Evolutionary conservation across 306 rosid species (phyloP).

Genomic region (Prunus salicina): DNA sequence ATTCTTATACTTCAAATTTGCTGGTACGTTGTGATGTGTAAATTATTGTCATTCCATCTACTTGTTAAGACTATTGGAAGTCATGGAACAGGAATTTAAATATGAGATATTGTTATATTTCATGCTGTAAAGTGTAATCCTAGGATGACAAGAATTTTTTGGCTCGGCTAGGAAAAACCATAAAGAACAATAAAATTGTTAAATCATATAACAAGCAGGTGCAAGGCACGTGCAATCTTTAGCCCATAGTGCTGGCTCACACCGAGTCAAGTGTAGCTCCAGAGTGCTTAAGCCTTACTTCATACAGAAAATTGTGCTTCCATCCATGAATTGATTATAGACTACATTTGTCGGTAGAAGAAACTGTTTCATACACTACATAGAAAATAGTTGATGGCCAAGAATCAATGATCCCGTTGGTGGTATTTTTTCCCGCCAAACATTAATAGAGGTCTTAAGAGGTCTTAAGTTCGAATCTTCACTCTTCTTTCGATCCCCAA

Average conservation of each 20-base stretch:
- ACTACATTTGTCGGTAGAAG: background rate
- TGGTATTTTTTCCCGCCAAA: background rate
- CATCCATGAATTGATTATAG: background rate
- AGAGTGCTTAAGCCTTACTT: background rate
- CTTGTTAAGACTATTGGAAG: slow-evolving; percentile 3
- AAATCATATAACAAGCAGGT: background rate
- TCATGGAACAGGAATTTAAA: background rate
- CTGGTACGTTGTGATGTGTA: slow-evolving; percentile 16
- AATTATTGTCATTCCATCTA: background rate
- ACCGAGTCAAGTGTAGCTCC: background rate
- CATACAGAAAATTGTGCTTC: background rate
- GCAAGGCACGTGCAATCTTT: background rate
- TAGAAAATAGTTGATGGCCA: background rate
- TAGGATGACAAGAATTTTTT: background rate
- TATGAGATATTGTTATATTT: background rate
- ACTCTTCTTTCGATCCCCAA: background rate
- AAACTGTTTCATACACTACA: too few relatives aligned
- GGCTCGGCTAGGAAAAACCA: background rate
- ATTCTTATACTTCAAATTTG: background rate
- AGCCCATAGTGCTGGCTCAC: background rate
- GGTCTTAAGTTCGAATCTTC: background rate
- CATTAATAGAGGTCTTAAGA: background rate
- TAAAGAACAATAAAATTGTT: background rate
- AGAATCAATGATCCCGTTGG: background rate
- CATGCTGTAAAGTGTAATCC: background rate